Evolutionary conservation across 2,329 filamentous ascomycete species (phyloP), one percentile per base, ranked within the genome.

Genomic region (Nectriaceae sp.): DNA sequence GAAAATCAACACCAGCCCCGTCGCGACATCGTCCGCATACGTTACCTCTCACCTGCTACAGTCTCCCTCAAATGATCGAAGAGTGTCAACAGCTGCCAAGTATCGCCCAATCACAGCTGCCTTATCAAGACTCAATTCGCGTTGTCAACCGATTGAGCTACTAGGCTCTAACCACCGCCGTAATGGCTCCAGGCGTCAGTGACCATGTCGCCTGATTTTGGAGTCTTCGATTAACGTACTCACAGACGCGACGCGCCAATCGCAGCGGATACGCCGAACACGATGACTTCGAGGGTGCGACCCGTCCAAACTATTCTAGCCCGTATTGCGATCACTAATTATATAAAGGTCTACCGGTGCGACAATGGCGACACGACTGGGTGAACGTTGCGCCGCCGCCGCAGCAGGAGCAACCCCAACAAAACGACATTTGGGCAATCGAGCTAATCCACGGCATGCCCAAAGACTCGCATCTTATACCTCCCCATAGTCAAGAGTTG

Each of bases 391-490:
- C 83, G 56, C 85, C 89, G 44, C 82, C 82, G 11, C 74, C 79
- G 10, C 78, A 82, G 31, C 75, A 83, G 53, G 87, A 92, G 59
- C 83, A 78, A 21, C 76, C 73, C 24, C 76, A 84, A 53, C 79
- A 79, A 57, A 83, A 84, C 61, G 82, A 88, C 65, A 76, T 82
- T 44, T 93, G 88, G 82, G 85, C 84, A n/a, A 65, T 77, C 40
- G 92, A 96, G 64, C 79, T 90, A 16, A 85, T 89, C 3, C 77
- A 82, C 54, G 83, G 82, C 38, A 93, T 97, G 89, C 93, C 93
- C 33, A 88, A 89, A 61, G 93, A 96, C 66, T 89, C 84, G 22
- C 81, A 88, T 49, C 77, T 96, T 24, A 75, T 97, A 10, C 82
- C 89, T 0, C 80, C 86, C 1, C 88, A 91, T 66, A 93, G 87